Evolutionary conservation across 169 alveolate genomes (phyloP), one percentile per base, ranked within the genome.

Genomic region (Cytauxzoon felis): DNA sequence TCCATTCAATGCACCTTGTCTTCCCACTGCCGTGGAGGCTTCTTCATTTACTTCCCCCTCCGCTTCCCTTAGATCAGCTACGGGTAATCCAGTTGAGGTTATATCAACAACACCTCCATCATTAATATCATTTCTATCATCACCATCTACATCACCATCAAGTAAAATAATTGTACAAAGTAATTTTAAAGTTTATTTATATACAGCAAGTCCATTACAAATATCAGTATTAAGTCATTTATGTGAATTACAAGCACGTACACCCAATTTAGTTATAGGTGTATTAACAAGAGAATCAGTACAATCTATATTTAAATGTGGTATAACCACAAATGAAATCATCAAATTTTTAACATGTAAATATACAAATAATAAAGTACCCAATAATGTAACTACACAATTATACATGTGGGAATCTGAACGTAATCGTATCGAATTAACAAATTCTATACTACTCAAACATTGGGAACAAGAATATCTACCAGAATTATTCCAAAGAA

Each of bases 381-480:
- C 96, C 26, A 82, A 87, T 19, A 91, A 89, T 65, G 96, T 91
- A 38, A 75, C 78, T 34, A 86, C 90, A 2, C 96, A 91, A 65
- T 67, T 91, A 16, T 88, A 86, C 29, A 73, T 91, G 84, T 91
- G 96, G 96, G 95, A 91, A 60, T 80, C 88, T 8, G 96, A 91
- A 58, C 75, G 91, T 42, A 82, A 88, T 70, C 75, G 96, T 19
- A 65, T 91, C 33, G 76, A 85, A 24, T 82, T 89, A 13, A 59
- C 54, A n/a, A 85, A 82, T 34, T 73, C 93, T 16, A 85, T 87
- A 23, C 67, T 89, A 34, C 65, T 87, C 48, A 87, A 89, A 54
- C 45, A 81, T 3, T 87, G 92, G 84, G 92, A 89, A 62, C 50
- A 52, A n/a, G 89, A 87, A 18, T 83, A 69, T 49, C 50, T 87